phyloP scores from a whole-genome alignment of 2,329 filamentous ascomycete species.

The Dactylellina drechsleri region DNA sequence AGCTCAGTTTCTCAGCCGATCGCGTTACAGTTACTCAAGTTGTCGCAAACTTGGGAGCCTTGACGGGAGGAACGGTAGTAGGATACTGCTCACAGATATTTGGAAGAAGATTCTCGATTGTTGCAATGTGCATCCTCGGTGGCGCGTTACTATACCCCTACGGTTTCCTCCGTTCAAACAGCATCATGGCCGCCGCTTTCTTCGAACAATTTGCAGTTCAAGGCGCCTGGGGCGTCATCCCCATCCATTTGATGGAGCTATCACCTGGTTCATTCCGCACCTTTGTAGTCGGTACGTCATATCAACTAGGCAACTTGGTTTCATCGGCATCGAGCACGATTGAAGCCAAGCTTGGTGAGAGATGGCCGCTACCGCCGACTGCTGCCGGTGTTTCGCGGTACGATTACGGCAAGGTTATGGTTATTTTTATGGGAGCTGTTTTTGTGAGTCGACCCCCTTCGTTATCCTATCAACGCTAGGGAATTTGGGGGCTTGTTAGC shows the following conservation, averaged over 20 bases:
- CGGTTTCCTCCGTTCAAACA: slow-evolving; percentile 77
- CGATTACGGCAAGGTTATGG: slow-evolving; percentile 84
- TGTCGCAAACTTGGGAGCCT: slow-evolving; percentile 76
- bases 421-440: slow-evolving; percentile 89
- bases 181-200: slow-evolving; percentile 72
- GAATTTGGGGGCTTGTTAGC: too few relatives aligned
- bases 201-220: slow-evolving; percentile 73
- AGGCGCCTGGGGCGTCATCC: slow-evolving; percentile 74
- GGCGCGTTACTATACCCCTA: slow-evolving; percentile 86
- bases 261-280: slow-evolving; percentile 76
- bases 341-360: slow-evolving; percentile 76
- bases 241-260: slow-evolving; percentile 78
- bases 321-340: slow-evolving; percentile 66
- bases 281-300: slow-evolving; percentile 75
- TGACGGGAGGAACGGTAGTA: slow-evolving; percentile 73
- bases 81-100: slow-evolving; percentile 80
- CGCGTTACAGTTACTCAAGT: slow-evolving; percentile 76
- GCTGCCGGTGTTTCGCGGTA: slow-evolving; percentile 68
- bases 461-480: too few relatives aligned
- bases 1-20: slow-evolving; percentile 67
- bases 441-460: slow-evolving; percentile 63
- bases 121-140: slow-evolving; percentile 72
- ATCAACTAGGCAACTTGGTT: slow-evolving; percentile 80
- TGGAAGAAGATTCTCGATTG: slow-evolving; percentile 73
- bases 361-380: slow-evolving; percentile 74